Evolutionary conservation across 805 yeast genomes (phyloP), one percentile per base, ranked within the genome.

Genomic region (Wickerhamiella brachini): DNA sequence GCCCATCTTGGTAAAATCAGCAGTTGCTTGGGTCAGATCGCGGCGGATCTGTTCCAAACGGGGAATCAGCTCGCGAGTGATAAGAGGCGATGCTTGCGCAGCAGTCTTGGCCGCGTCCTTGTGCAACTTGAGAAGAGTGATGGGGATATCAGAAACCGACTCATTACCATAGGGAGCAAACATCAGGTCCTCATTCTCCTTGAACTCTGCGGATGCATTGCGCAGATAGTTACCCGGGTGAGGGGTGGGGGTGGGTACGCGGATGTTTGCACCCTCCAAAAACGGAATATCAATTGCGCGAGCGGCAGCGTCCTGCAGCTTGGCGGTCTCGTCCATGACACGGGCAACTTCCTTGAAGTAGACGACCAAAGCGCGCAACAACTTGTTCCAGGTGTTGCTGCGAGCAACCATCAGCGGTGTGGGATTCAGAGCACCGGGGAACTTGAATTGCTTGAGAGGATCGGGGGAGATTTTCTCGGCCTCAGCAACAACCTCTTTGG

Each of bases 361-460:
- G 45, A 74, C 77, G n/a, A 85, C 72, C 50, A 89, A 68, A 34
- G 88, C 81, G 55, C 80, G 79, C 53, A 88, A 80, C 51, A 88
- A 77, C 44, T 77, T 75, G 53, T 95, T 73, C 95, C 96, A 90
- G 2, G 93, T 81, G 46, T 80, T 75, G 63, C 89, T 87, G 54
- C 97, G 72, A 23, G 77, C 74, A 1, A 95, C 93, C 51, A 89
- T 70, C 12, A 84, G 77, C 53, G 87, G 96, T 1, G 95, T 87
- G 10, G 97, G 97, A 54, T 77, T 78, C 5, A 83, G 78, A 43
- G 69, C 66, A 7, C 77, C 72, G 5, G 88, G 88, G 41, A 82
- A 50, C 24, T 39, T 13, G n/a, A 53, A 42, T 23, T 51, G 51
- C 24, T 46, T 37, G 20, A 17, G 39, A 5, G 51, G 51, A n/a